These are phyloP conservation scores for Torulaspora indica DNA, from an alignment of 805 yeast genomes.

Conservation along the genomic window DNA sequence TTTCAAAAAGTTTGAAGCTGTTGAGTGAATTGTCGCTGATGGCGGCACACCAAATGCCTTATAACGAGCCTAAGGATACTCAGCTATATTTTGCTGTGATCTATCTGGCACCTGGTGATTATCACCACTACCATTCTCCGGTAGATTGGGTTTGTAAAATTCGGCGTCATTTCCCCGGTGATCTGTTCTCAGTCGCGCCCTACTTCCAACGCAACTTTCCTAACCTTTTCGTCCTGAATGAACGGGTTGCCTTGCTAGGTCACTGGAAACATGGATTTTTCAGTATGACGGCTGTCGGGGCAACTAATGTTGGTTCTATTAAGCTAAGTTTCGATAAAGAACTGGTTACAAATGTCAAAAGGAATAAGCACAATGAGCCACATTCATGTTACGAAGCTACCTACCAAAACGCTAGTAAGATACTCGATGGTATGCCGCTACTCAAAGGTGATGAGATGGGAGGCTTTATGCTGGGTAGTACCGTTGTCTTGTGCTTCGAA, in stretches of 20 bases:
- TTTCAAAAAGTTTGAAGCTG: slow-evolving; percentile 37
- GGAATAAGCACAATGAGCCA: slow-evolving; percentile 46
- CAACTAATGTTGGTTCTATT: slow-evolving; percentile 96
- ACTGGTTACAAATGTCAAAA: slow-evolving; percentile 73
- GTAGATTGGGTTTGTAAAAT: slow-evolving; percentile 91
- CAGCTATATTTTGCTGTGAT: slow-evolving; percentile 83
- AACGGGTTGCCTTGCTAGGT: slow-evolving; percentile 91
- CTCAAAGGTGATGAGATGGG: slow-evolving; percentile 94
- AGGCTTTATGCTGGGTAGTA: slow-evolving; percentile 92
- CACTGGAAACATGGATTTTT: slow-evolving; percentile 96
- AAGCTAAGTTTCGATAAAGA: slow-evolving; percentile 87
- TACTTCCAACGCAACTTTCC: slow-evolving; percentile 84
- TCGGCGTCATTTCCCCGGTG: slow-evolving; percentile 94
- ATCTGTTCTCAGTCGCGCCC: slow-evolving; percentile 92
- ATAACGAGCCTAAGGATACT: slow-evolving; percentile 41
- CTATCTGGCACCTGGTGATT: slow-evolving; percentile 96
- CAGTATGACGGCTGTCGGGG: slow-evolving; percentile 99
- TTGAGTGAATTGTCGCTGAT: slow-evolving; percentile 33
- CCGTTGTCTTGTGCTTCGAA: slow-evolving; percentile 95
- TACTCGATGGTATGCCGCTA: slow-evolving; percentile 83
- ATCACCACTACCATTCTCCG: slow-evolving; percentile 96
- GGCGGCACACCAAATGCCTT: slow-evolving; percentile 15
- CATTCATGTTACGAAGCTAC: slow-evolving; percentile 93
- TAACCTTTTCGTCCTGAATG: slow-evolving; percentile 86
- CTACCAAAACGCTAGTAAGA: slow-evolving; percentile 68